Conservation (phyloP, 2,329 filamentous ascomycete genomes). For the Pestalotiopsis sp. region DNA sequence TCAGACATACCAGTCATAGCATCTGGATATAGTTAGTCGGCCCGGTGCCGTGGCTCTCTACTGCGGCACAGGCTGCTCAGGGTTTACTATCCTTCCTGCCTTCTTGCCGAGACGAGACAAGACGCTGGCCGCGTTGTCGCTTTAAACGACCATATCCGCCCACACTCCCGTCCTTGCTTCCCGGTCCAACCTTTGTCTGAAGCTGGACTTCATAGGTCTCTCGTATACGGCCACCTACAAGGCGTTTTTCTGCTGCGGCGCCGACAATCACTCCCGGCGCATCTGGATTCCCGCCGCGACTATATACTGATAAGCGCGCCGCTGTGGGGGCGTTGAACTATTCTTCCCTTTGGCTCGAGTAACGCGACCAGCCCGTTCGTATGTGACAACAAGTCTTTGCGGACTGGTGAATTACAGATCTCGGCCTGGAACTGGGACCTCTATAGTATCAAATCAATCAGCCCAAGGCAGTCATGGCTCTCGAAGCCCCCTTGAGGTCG, state of each 20-base stretch:
- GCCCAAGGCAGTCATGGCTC: conserved; percentile 50
- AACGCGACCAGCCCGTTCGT: conserved; percentile 1
- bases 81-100: not conserved
- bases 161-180: not conserved
- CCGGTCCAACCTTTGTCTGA: conserved; percentile 6
- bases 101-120: not conserved
- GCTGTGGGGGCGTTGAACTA: conserved; percentile 14
- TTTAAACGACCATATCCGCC: conserved; percentile 9
- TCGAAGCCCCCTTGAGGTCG: conserved; percentile 65
- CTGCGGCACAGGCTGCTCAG: conserved; percentile 16
- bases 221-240: conserved; percentile 4
- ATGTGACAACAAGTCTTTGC: not conserved
- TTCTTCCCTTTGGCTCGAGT: conserved; percentile 7
- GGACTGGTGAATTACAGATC: not conserved
- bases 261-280: not conserved
- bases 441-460: not conserved
- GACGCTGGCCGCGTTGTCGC: conserved; percentile 2
- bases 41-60: conserved; percentile 5
- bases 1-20: not conserved
- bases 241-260: conserved; percentile 8
- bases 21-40: conserved; percentile 9
- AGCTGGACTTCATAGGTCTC: conserved; percentile 8
- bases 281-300: not conserved
- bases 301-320: conserved; percentile 16
- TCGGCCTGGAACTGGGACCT: not conserved